Conservation (phyloP, 2,329 filamentous ascomycete species). For the Plectosphaerella plurivora region DNA sequence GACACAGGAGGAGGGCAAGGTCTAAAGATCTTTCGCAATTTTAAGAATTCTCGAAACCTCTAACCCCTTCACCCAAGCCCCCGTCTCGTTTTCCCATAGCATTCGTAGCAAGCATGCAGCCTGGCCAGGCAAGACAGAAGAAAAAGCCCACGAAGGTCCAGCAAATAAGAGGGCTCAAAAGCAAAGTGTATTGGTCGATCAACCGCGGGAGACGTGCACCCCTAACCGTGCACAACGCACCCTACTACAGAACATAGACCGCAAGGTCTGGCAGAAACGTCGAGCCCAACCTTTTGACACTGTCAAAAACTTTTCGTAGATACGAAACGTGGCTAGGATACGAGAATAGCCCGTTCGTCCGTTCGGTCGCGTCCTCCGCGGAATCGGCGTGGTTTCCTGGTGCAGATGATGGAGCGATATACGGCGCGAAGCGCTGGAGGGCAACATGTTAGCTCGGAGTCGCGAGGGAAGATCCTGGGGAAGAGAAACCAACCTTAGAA, state of each 20-base stretch:
- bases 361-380: conserved; percentile 39
- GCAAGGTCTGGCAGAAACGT: conserved; percentile 42
- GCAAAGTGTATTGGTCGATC: conserved; percentile 53
- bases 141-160: too few species aligned
- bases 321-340: conserved; percentile 48
- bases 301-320: conserved; percentile 54
- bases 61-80: conserved; percentile 13
- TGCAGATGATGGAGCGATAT: conserved; percentile 22
- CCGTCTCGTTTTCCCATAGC: conserved; percentile 18
- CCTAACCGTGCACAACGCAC: conserved; percentile 44
- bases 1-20: too few species aligned
- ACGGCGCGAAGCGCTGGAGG: conserved; percentile 5
- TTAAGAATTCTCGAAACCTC: conserved; percentile 17
- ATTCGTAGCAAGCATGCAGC: too few species aligned
- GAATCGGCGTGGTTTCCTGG: conserved; percentile 32
- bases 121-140: neutral
- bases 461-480: neutral
- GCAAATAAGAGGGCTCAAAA: conserved; percentile 16
- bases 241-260: conserved; percentile 46
- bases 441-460: neutral
- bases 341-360: conserved; percentile 39
- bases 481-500: conserved; percentile 71
- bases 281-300: conserved; percentile 48
- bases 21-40: too few species aligned
- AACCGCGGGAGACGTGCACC: conserved; percentile 48